phyloP scores from a whole-genome alignment of 371 early-diverging fungal species.

The Syncephalastrum racemosum region DNA sequence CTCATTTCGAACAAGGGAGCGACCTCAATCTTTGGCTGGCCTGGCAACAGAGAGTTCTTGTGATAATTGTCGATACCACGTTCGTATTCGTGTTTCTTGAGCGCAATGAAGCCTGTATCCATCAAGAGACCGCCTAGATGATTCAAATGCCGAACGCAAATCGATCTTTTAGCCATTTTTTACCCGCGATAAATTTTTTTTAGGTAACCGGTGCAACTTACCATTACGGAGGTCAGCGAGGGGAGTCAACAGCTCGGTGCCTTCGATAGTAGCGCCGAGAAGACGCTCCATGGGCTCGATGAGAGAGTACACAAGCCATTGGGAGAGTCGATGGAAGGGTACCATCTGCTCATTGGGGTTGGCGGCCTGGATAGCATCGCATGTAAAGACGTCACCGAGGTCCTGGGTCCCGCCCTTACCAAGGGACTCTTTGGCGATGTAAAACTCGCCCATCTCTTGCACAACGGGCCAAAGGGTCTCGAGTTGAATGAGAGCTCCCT shows the following conservation, averaged over 20 bases:
- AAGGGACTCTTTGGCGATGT: conserved; percentile 56
- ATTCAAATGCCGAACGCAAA: conserved; percentile 2
- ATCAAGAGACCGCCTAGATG: conserved; percentile 41
- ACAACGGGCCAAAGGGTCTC: conserved; percentile 81
- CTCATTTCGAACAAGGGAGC: conserved; percentile 73
- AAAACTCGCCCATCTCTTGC: conserved; percentile 50
- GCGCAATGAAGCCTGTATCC: conserved; percentile 40
- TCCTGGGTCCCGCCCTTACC: conserved; percentile 55
- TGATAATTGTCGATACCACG: conserved; percentile 46
- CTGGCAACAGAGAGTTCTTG: conserved; percentile 38
- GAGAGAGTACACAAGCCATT: conserved; percentile 94
- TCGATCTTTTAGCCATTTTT: background rate
- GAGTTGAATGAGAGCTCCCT: conserved; percentile 56
- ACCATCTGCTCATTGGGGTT: conserved; percentile 47
- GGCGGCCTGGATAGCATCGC: conserved; percentile 28
- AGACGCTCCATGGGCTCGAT: conserved; percentile 80
- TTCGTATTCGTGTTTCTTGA: conserved; percentile 37
- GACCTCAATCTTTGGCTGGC: conserved; percentile 47
- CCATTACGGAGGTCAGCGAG: conserved; percentile 92
- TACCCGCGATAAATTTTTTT: background rate
- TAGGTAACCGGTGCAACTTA: conserved; percentile 15
- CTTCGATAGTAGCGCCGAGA: conserved; percentile 61
- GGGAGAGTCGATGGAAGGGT: conserved; percentile 88
- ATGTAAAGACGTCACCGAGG: conserved; percentile 91
- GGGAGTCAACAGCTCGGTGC: conserved; percentile 79